Evolutionary conservation across 1,284 basidiomycete species (phyloP).

Genomic region (Pyrrhoderma lamaoense): DNA sequence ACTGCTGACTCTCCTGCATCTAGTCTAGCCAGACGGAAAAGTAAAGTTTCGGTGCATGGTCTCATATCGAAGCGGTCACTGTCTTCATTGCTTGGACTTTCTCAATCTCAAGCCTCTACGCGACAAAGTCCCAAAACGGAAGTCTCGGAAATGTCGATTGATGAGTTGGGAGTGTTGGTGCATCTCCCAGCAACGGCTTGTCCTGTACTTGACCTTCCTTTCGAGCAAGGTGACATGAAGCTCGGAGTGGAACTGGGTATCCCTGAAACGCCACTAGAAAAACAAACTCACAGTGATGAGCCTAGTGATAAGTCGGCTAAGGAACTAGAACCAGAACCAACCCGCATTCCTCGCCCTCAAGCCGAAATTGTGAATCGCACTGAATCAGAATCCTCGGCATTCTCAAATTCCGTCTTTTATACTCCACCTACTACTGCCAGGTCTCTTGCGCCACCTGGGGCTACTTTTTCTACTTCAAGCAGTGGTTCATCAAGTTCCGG

Average conservation of each 20-base stretch:
- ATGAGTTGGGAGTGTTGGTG: neutral
- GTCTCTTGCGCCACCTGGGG: neutral
- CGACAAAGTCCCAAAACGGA: neutral
- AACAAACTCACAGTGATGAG: neutral
- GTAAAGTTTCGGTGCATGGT: conserved; percentile 15
- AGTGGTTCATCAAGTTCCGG: conserved; percentile 3
- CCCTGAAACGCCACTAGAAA: neutral
- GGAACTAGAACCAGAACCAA: neutral
- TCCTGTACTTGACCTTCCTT: conserved; percentile 14
- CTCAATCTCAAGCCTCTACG: conserved; percentile 6
- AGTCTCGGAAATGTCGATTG: conserved; percentile 2
- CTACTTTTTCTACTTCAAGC: neutral
- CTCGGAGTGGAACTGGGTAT: conserved; percentile 10
- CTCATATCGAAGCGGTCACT: conserved; percentile 14
- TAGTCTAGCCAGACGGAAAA: conserved; percentile 11
- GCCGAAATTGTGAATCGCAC: conserved; percentile 7
- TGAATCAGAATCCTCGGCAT: conserved; percentile 10
- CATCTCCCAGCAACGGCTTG: neutral
- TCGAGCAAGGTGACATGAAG: conserved; percentile 7
- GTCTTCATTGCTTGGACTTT: conserved; percentile 14
- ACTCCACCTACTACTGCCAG: conserved; percentile 15
- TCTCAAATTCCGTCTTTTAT: conserved; percentile 15
- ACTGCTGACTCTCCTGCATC: neutral
- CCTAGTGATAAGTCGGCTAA: neutral
- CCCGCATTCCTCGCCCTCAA: neutral